phyloP scores from a whole-genome alignment of 345 rosid genomes.

The Populus davidiana region DNA sequence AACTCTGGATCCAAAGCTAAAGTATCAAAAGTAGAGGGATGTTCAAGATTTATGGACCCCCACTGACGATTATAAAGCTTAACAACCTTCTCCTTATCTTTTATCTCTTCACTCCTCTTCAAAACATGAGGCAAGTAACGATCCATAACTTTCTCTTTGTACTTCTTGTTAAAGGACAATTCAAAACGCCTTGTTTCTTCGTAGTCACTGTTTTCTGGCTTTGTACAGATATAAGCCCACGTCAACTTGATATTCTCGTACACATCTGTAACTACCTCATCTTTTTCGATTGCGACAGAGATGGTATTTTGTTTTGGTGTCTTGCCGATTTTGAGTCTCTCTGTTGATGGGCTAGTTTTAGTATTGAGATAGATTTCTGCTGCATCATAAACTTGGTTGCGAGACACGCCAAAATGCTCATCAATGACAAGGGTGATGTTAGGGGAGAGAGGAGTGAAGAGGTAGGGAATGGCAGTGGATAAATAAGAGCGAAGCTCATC shows the following conservation, averaged over 20 bases:
- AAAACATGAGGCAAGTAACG: conserved; percentile 35
- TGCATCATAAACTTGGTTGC: conserved; percentile 44
- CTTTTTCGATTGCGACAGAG: conserved; percentile 31
- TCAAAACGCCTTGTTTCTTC: conserved; percentile 31
- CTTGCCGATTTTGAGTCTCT: conserved; percentile 41
- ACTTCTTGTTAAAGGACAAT: conserved; percentile 39
- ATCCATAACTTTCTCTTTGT: conserved; percentile 23
- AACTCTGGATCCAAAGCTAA: conserved; percentile 42
- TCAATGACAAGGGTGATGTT: conserved; percentile 35
- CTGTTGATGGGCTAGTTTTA: conserved; percentile 41
- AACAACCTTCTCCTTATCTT: conserved; percentile 31
- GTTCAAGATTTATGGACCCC: conserved; percentile 48
- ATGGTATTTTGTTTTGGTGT: conserved; percentile 26
- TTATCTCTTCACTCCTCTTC: conserved; percentile 27
- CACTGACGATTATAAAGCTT: conserved; percentile 44
- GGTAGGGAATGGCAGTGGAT: conserved; percentile 3
- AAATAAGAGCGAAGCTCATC: conserved; percentile 22
- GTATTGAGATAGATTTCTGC: conserved; percentile 44
- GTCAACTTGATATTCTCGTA: conserved; percentile 25
- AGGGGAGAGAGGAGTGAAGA: conserved; percentile 27
- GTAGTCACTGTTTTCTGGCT: not conserved
- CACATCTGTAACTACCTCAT: conserved; percentile 32
- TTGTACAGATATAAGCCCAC: conserved; percentile 29
- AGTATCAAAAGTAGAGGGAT: conserved; percentile 50
- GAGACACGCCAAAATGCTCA: conserved; percentile 24